phyloP scores from a whole-genome alignment of 495 filamentous ascomycete species.

The Rusavskia elegans region DNA sequence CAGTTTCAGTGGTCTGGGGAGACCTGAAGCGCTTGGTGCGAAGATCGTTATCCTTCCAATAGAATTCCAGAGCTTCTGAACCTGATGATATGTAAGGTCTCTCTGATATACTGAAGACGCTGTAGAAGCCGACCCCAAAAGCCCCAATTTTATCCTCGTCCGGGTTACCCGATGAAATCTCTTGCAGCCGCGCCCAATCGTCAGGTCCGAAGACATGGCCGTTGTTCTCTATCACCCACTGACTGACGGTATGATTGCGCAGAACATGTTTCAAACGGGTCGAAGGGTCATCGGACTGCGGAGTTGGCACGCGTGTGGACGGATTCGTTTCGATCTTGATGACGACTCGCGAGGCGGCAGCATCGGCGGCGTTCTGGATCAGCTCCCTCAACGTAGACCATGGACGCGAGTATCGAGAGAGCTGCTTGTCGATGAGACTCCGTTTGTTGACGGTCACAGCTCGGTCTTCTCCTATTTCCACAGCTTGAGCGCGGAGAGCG shows the following conservation, averaged over 20 bases:
- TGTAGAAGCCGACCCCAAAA: conserved; percentile 97
- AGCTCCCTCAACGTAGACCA: conserved; percentile 81
- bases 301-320: conserved; percentile 58
- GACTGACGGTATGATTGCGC: conserved; percentile 64
- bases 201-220: conserved; percentile 69
- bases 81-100: conserved; percentile 92
- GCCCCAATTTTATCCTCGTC: conserved; percentile 98
- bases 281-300: conserved; percentile 46
- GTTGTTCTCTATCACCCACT: conserved; percentile 78
- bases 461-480: conserved; percentile 76
- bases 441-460: conserved; percentile 98
- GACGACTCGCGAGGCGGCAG: conserved; percentile 72
- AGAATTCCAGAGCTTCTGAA: conserved; percentile 87
- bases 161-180: conserved; percentile 95
- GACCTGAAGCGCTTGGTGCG: conserved; percentile 68
- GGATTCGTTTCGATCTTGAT: conserved; percentile 83
- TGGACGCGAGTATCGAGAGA: conserved; percentile 89
- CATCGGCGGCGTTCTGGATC: conserved; percentile 96
- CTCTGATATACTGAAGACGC: conserved; percentile 95
- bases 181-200: conserved; percentile 87
- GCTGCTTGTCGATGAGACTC: conserved; percentile 91
- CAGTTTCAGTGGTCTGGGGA: conserved; percentile 53
- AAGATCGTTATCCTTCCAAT: conserved; percentile 91
- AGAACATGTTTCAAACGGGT: conserved; percentile 68
- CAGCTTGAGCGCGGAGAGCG: conserved; percentile 67